phyloP scores from a whole-genome alignment of 345 rosid genomes.

The Bruguiera sexangula region DNA sequence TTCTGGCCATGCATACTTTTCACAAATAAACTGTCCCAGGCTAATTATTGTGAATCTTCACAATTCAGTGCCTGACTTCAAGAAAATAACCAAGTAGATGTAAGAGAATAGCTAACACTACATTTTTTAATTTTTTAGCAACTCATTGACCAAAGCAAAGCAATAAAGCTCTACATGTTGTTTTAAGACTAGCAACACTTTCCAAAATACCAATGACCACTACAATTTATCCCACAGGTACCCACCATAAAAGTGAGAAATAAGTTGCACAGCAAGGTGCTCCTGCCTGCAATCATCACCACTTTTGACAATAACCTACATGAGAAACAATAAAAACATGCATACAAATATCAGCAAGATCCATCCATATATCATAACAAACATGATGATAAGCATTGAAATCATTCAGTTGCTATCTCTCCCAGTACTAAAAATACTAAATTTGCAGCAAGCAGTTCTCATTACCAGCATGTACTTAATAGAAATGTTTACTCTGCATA shows the following conservation, averaged over 20 bases:
- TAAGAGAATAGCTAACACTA: not conserved
- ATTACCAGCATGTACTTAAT: not conserved
- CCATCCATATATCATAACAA: slow-evolving; percentile 15
- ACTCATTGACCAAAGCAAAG: not conserved
- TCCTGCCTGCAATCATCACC: slow-evolving; percentile 99
- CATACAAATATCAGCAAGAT: not conserved
- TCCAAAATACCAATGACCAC: not conserved
- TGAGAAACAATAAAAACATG: slow-evolving; percentile 13
- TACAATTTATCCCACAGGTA: not conserved
- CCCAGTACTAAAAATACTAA: not conserved
- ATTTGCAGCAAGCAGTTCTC: not conserved
- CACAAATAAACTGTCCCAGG: no score
- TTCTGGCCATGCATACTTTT: no score
- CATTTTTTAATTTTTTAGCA: not conserved
- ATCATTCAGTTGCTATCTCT: not conserved
- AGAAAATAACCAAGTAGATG: no score
- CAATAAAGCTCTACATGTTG: not conserved
- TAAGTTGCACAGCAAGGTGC: slow-evolving; percentile 98
- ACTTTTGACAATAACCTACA: slow-evolving; percentile 90
- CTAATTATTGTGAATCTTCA: no score
- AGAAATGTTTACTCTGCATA: slow-evolving; percentile 15
- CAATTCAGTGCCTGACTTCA: no score
- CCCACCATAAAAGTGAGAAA: slow-evolving; percentile 95
- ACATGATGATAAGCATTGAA: not conserved
- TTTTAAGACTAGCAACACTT: not conserved